Evolutionary conservation across 176 grass and related monocot species (phyloP), one percentile per base, ranked within the genome.

Genomic region (Cymbopogon citratus): DNA sequence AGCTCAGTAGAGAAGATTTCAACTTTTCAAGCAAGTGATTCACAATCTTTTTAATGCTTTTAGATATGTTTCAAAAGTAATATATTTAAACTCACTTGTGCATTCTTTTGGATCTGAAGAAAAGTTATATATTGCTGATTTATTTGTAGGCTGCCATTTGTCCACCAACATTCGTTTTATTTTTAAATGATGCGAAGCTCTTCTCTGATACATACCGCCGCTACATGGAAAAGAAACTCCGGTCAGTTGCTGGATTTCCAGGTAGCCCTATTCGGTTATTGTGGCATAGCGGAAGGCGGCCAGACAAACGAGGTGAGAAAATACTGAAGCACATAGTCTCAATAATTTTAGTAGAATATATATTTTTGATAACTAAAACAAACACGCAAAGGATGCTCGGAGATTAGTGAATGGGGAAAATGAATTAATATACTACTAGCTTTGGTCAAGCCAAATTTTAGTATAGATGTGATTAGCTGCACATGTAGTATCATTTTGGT

Each of bases 151-250:
- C 90, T 86, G 95, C 95, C 75, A 16, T 91, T 45, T 70, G 90
- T 63, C 95, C 95, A 12, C 92, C 95, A 69, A 98, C 95, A 19
- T 98, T 97, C 83, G 95, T 97, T 79, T 89, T 97, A 79, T 92
- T 97, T 67, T 92, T 98, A 35, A 98, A 98, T 34, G 95, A 98
- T 45, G 92, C 86, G 3, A 98, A 98, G 82, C 90, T 98, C 24
- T 94, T 94, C 70, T 79, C 95, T 23, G 95, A 94, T n/a, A 89
- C 88, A 1, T 98, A 94, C 28, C 86, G 90, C 8, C 87, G 95
- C 3, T 98, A 98, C 67, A 94, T 98, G 90, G 90, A 98, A 83
- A 98, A 98, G 80, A 91, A 98, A 73, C 84, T 94, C n/a, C 88
- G 95, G 38, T 83, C 88, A 27, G 84, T 94, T 79, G 95, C 90